phyloP scores from a whole-genome alignment of 2,329 filamentous ascomycete species.

The Stachybotrys elegans region DNA sequence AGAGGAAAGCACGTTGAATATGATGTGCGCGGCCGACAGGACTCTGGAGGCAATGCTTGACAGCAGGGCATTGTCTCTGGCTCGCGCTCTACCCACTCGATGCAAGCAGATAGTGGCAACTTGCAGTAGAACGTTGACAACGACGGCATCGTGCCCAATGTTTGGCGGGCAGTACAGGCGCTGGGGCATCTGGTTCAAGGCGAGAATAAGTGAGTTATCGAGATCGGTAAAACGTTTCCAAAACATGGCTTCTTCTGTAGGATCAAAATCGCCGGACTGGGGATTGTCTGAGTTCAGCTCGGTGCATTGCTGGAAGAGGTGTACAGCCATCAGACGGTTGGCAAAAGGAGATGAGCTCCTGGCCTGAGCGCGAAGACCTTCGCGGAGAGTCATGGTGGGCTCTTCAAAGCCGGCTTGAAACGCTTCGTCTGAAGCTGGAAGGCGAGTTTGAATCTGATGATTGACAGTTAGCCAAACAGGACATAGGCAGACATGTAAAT shows the following conservation, averaged over 20 bases:
- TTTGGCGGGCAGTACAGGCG: slow-evolving; percentile 63
- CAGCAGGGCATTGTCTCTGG: slow-evolving; percentile 58
- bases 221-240: slow-evolving; percentile 77
- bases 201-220: slow-evolving; percentile 70
- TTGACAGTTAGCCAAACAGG: too few species aligned
- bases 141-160: slow-evolving; percentile 66
- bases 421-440: slow-evolving; percentile 70
- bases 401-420: slow-evolving; percentile 62
- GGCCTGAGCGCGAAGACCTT: slow-evolving; percentile 50
- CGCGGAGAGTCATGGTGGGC: slow-evolving; percentile 53
- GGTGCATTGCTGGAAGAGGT: slow-evolving; percentile 74
- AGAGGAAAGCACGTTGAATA: slow-evolving; percentile 66
- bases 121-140: slow-evolving; percentile 79
- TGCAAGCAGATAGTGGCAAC: slow-evolving; percentile 81
- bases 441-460: slow-evolving; percentile 63
- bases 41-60: slow-evolving; percentile 66
- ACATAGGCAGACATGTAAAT: too few species aligned
- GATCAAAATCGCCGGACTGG: slow-evolving; percentile 49
- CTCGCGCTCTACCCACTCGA: slow-evolving; percentile 72
- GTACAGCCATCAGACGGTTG: slow-evolving; percentile 64
- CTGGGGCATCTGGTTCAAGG: slow-evolving; percentile 68
- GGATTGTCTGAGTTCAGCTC: slow-evolving; percentile 65
- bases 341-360: slow-evolving; percentile 59
- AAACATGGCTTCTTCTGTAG: slow-evolving; percentile 43
- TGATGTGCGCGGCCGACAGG: slow-evolving; percentile 73